A percentile compares a stretch with the other conserved stretches of the same genome.
These are phyloP conservation scores for Mallotus nudiflorus DNA, from an alignment of 345 rosid genomes.

Conservation along the genomic window DNA sequence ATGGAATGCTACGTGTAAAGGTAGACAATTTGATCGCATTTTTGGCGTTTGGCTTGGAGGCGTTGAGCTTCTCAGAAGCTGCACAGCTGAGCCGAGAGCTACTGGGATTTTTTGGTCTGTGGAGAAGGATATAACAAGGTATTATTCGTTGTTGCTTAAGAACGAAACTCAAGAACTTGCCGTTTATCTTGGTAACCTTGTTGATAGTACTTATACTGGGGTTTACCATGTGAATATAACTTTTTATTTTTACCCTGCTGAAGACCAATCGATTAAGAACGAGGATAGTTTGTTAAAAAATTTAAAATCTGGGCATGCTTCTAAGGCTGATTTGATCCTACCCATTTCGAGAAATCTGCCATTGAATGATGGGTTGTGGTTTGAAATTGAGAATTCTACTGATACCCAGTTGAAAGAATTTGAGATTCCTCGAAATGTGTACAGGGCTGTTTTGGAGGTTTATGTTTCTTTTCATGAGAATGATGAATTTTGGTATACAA, in stretches of 20 bases:
- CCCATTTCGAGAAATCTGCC: conserved; percentile 72
- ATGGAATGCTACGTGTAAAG: conserved; percentile 73
- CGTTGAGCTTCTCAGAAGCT: conserved; percentile 89
- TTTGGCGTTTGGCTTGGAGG: conserved; percentile 90
- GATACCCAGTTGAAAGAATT: conserved; percentile 51
- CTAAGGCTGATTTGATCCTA: conserved; percentile 69
- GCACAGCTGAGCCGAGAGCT: conserved; percentile 82
- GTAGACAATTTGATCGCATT: conserved; percentile 82
- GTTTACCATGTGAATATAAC: conserved; percentile 69
- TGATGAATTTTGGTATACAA: conserved; percentile 88
- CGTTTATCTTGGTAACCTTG: conserved; percentile 65
- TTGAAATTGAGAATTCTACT: conserved; percentile 53
- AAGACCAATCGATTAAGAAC: conserved; percentile 14
- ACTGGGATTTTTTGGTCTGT: conserved; percentile 80
- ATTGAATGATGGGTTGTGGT: conserved; percentile 85
- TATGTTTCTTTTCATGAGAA: conserved; percentile 89
- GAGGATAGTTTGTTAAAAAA: conserved; percentile 1
- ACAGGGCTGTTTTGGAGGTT: conserved; percentile 86
- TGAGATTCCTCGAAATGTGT: conserved; percentile 64
- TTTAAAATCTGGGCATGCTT: conserved; percentile 31
- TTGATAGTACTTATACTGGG: conserved; percentile 70
- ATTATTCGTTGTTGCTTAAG: conserved; percentile 61
- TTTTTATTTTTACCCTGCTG: conserved; percentile 61
- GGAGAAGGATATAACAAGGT: conserved; percentile 77
- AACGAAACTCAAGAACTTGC: conserved; percentile 56